Evolutionary conservation across 768 basidiomycete genomes (phyloP), one percentile per base, ranked within the genome.

Genomic region (Lactarius vividus): DNA sequence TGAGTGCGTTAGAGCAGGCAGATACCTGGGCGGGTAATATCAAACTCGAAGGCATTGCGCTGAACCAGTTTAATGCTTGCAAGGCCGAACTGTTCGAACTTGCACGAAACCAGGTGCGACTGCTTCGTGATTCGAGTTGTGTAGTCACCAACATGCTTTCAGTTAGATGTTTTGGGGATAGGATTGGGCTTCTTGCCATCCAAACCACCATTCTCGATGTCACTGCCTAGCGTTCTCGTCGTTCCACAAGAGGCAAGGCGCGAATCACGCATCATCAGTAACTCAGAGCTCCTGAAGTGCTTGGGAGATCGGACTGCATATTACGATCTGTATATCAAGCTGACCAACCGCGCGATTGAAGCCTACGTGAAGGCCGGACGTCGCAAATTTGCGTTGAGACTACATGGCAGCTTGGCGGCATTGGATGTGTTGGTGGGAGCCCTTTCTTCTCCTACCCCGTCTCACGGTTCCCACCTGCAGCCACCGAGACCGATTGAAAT

Each of bases 51-150:
- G 79, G 82, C 2, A 63, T 79, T 2, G 73, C 80, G 11, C 73
- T 85, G 20, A 76, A 80, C 29, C 78, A 80, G 7, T 87, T 89
- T 72, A 85, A 84, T 68, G 91, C 93, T 16, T 87, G 85, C 16
- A 90, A 93, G 71, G 95, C 89, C n/a, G 96, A 97, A 74, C 80
- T 98, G 20, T 77, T 92, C 2, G 92, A 98, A 68, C 82, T 97
- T n/a, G 92, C 94, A 13, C 84, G 91, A 66, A 84, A 83, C 64
- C 96, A 98, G 81, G 95, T 75, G 57, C 26, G 56, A 40, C 18
- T 28, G 15, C 55, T 31, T 20, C 54, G 1, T 58, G 8, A 31
- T 26, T 62, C 39, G 23, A 39, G 29, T 53, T n/a, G 29, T 58
- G 39, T 33, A 16, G 61, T 57, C 49, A 39, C 65, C 68, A 26